Evolutionary conservation across 495 filamentous ascomycete genomes (phyloP).

Genomic region (Tuber umbilicatum): DNA sequence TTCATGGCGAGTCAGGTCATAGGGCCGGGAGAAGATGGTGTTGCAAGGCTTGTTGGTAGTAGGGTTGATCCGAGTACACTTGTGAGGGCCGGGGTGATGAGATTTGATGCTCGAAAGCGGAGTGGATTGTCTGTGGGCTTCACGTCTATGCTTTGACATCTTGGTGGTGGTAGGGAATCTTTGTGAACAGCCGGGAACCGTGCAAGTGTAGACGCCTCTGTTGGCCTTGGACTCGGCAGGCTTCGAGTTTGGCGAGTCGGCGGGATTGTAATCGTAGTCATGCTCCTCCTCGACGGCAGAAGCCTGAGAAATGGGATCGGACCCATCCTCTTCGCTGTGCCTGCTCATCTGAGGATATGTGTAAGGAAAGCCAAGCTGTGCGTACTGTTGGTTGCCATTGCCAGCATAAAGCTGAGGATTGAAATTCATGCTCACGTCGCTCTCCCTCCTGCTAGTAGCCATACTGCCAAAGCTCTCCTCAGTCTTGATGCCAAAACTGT

Average conservation of each 20-base stretch:
- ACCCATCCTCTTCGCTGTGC: conserved; percentile 40
- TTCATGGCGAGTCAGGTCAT: conserved; percentile 94
- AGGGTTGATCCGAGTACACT: conserved; percentile 86
- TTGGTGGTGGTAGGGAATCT: conserved; percentile 81
- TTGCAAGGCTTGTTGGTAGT: conserved; percentile 95
- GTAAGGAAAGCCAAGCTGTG: conserved; percentile 27
- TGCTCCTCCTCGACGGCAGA: conserved; percentile 20
- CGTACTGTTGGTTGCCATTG: conserved; percentile 25
- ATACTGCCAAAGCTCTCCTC: conserved; percentile 47
- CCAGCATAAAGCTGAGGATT: conserved; percentile 19
- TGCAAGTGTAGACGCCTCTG: conserved; percentile 88
- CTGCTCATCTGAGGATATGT: conserved; percentile 24
- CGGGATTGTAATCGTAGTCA: conserved; percentile 21
- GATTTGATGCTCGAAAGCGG: conserved; percentile 48
- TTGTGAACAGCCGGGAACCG: conserved; percentile 79
- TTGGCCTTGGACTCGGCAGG: conserved; percentile 64
- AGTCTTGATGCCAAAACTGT: conserved; percentile 36
- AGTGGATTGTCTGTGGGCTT: conserved; percentile 68
- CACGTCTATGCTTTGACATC: conserved; percentile 92
- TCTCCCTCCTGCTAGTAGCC: conserved; percentile 46
- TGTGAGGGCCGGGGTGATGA: conserved; percentile 82
- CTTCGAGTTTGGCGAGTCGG: conserved; percentile 39
- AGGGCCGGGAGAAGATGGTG: conserved; percentile 90
- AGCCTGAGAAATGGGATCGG: conserved; percentile 36
- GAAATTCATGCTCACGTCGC: conserved; percentile 39